Evolutionary conservation across 75 land plant species (phyloP).

Genomic region (Selaginella moellendorffii): DNA sequence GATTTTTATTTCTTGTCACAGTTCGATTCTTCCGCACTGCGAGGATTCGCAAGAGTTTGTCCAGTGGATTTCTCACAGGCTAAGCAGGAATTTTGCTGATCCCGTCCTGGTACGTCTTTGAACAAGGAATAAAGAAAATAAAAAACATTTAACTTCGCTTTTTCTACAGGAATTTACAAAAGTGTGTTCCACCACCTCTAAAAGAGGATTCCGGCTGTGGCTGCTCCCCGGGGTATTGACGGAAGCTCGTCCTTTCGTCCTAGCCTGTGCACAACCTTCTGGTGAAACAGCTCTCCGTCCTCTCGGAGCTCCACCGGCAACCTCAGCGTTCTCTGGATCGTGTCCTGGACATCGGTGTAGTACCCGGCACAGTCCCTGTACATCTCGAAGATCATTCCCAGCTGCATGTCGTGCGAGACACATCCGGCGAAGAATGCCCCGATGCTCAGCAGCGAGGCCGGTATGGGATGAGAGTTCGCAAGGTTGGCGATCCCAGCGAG

Average conservation of each 20-base stretch:
- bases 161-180: too few species aligned
- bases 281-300: conserved; percentile 6
- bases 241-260: background rate
- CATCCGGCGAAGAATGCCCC: background rate
- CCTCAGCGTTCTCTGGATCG: conserved; percentile 1
- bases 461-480: background rate
- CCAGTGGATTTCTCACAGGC: too few species aligned
- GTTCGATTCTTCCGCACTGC: too few species aligned
- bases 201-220: background rate
- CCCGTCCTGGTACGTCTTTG: too few species aligned
- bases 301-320: background rate
- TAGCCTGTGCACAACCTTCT: background rate
- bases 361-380: background rate
- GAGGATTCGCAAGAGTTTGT: too few species aligned
- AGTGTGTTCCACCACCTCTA: too few species aligned
- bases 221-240: background rate
- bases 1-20: too few species aligned
- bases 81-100: too few species aligned
- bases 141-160: too few species aligned
- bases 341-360: background rate
- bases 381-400: conserved; percentile 10
- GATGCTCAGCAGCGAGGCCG: background rate
- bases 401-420: background rate
- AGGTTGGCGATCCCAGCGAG: background rate
- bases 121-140: too few species aligned